These are phyloP conservation scores for Rugonectria rugulosa DNA, from an alignment of 2,329 filamentous ascomycete species.

Conservation along the genomic window DNA sequence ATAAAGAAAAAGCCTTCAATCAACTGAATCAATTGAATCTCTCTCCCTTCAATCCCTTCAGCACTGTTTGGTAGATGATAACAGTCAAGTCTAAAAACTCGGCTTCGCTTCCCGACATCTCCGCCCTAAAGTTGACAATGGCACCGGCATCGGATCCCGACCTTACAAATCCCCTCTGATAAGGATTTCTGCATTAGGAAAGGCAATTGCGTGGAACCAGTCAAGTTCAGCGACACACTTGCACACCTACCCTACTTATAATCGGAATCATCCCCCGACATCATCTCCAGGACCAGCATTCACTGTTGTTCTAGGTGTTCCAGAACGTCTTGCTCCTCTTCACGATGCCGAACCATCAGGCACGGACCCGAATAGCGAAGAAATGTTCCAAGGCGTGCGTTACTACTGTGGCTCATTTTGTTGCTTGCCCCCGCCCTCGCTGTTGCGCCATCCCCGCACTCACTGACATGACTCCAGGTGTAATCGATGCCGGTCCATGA, in stretches of 20 bases:
- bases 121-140: not conserved
- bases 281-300: not conserved
- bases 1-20: too few species aligned
- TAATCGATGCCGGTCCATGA: conserved; percentile 39
- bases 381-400: conserved; percentile 37
- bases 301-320: not conserved
- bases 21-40: too few species aligned
- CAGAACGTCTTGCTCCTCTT: not conserved
- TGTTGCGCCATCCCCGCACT: not conserved
- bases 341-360: conserved; percentile 26
- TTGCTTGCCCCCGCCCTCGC: not conserved
- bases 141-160: conserved; percentile 9
- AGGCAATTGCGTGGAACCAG: too few species aligned
- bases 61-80: not conserved
- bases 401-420: not conserved
- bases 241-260: too few species aligned
- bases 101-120: not conserved
- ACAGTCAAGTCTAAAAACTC: not conserved
- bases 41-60: too few species aligned
- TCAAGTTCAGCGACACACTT: too few species aligned
- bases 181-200: conserved; percentile 23
- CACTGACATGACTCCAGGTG: conserved; percentile 21
- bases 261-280: conserved; percentile 36
- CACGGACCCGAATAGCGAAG: conserved; percentile 28
- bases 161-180: not conserved